A percentile compares a stretch with the other conserved stretches of the same genome.
These are phyloP conservation scores for Trifolium pratense DNA, from an alignment of 306 rosid genomes.

Conservation along the genomic window DNA sequence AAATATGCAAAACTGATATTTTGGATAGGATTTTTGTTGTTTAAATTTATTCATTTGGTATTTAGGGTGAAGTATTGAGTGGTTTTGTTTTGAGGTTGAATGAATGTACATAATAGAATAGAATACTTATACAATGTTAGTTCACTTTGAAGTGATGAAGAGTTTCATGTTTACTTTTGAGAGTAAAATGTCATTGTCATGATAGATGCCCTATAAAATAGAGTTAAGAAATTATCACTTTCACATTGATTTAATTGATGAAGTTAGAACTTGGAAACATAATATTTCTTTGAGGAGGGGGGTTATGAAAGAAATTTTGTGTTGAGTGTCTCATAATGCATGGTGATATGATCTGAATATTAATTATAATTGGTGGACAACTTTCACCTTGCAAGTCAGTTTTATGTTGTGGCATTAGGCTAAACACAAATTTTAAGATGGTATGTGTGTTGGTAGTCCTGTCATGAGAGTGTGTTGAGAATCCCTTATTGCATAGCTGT, in stretches of 20 bases:
- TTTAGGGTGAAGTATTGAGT: conserved; percentile 15
- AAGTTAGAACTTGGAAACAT: neutral
- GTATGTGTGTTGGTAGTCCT: neutral
- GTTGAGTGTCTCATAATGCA: neutral
- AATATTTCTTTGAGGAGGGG: conserved; percentile 1
- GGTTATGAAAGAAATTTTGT: conserved; percentile 1
- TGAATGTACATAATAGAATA: neutral
- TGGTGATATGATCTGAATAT: neutral
- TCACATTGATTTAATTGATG: conserved; percentile 17
- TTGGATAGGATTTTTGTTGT: conserved; percentile 31
- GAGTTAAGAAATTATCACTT: conserved; percentile 21
- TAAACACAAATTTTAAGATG: neutral
- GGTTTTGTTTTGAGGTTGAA: conserved; percentile 42
- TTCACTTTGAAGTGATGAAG: neutral
- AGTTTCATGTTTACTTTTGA: neutral
- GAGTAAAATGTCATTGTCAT: conserved; percentile 4
- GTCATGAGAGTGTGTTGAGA: conserved; percentile 9
- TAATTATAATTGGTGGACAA: neutral
- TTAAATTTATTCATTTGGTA: conserved; percentile 30
- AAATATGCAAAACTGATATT: conserved; percentile 29
- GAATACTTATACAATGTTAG: conserved; percentile 12
- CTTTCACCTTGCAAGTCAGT: neutral
- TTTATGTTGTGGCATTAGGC: neutral
- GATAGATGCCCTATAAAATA: neutral
- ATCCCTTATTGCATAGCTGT: neutral